Conservation (phyloP, 306 rosid genomes). For the Prunus armeniaca region DNA sequence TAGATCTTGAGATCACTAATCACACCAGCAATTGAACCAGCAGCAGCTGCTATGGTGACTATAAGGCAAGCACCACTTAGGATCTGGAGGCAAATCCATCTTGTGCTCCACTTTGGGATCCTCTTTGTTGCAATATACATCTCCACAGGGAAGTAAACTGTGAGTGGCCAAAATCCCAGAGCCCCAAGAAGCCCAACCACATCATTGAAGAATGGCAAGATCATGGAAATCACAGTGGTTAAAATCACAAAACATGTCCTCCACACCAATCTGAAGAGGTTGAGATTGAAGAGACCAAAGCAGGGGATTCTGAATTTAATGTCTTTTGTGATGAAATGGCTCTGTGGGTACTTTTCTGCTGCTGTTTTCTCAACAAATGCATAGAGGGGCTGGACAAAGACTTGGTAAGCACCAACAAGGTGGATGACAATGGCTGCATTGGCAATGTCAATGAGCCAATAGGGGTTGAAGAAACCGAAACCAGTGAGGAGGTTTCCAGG, state of each 20-base stretch:
- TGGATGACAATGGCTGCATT: conserved; percentile 81
- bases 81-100: conserved; percentile 58
- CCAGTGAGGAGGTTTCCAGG: conserved; percentile 90
- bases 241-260: conserved; percentile 59
- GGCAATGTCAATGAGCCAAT: conserved; percentile 79
- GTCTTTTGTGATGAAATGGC: conserved; percentile 39
- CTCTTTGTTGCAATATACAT: conserved; percentile 73
- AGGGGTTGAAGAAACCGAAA: conserved; percentile 76
- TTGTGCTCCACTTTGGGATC: conserved; percentile 67
- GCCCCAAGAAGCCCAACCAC: conserved; percentile 82
- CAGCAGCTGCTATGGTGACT: conserved; percentile 51
- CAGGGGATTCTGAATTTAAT: conserved; percentile 45
- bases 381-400: conserved; percentile 68
- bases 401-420: conserved; percentile 88
- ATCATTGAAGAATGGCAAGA: conserved; percentile 81
- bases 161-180: conserved; percentile 76
- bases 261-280: conserved; percentile 51
- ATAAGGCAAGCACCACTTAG: conserved; percentile 51
- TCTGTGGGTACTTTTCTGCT: conserved; percentile 41
- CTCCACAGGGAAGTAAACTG: conserved; percentile 70
- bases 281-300: conserved; percentile 35
- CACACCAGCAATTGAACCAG: conserved; percentile 75
- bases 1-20: conserved; percentile 49
- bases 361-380: conserved; percentile 62
- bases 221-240: conserved; percentile 65